Evolutionary conservation across 2,329 filamentous ascomycete genomes (phyloP).

Genomic region (Botryotinia narcissicola): DNA sequence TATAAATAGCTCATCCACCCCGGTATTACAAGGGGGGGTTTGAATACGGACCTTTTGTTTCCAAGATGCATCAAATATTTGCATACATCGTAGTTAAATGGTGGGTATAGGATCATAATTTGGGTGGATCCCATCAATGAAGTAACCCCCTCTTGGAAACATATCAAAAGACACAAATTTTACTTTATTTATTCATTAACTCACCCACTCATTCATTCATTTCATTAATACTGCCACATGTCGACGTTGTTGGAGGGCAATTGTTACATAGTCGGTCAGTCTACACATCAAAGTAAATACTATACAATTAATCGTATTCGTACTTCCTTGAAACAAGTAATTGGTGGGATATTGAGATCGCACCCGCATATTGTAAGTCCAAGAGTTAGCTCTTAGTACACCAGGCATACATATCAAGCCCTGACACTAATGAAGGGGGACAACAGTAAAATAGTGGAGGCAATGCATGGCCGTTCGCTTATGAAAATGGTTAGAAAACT

Average conservation of each 20-base stretch:
- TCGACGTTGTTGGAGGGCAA: neutral
- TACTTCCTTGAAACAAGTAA: neutral
- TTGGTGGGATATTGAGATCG: neutral
- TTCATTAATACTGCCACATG: neutral
- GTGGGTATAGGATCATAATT: neutral
- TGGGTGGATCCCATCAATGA: neutral
- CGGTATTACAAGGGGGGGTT: neutral
- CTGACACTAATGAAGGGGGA: neutral
- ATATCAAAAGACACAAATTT: slow-evolving; percentile 1
- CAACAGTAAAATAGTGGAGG: neutral
- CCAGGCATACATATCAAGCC: neutral
- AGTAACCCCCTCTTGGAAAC: neutral
- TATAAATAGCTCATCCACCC: neutral
- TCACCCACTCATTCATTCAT: neutral
- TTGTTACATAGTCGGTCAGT: neutral
- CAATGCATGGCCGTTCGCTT: neutral
- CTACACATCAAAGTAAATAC: neutral
- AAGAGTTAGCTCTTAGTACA: neutral
- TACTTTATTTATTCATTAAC: neutral
- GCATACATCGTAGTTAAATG: neutral
- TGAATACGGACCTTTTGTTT: slow-evolving; percentile 8
- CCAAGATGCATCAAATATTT: slow-evolving; percentile 5
- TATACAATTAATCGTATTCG: neutral
- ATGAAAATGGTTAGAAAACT: neutral
- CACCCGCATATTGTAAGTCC: neutral